Evolutionary conservation across 2,329 filamentous ascomycete species (phyloP).

Genomic region (Microsporum audouinii): DNA sequence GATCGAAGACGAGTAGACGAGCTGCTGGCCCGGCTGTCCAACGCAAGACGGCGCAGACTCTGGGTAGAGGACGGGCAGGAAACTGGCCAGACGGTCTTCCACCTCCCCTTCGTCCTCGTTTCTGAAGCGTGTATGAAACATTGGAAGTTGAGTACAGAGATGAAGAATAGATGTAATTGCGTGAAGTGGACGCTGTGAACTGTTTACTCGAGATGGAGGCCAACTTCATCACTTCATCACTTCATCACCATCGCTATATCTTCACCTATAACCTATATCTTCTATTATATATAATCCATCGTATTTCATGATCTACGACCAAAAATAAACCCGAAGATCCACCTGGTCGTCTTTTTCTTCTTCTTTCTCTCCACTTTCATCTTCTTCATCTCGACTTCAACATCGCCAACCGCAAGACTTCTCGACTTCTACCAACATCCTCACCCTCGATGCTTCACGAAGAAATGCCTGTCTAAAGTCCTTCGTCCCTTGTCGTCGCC

Average conservation of each 20-base stretch:
- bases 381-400: not conserved
- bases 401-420: not conserved
- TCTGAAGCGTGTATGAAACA: slow-evolving; percentile 1
- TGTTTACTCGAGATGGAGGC: no score
- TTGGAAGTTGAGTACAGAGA: not conserved
- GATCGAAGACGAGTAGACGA: slow-evolving; percentile 39
- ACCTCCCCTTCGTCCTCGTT: slow-evolving; percentile 21
- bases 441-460: not conserved
- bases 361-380: not conserved
- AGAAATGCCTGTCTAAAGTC: not conserved
- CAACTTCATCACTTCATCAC: no score
- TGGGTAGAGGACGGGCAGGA: slow-evolving; percentile 45
- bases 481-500: not conserved
- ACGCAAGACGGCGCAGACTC: slow-evolving; percentile 46
- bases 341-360: slow-evolving; percentile 1
- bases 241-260: no score
- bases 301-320: not conserved
- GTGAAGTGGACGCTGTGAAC: no score
- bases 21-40: slow-evolving; percentile 40
- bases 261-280: not conserved
- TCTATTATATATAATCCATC: not conserved
- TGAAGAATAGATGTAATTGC: no score
- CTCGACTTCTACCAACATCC: not conserved
- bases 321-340: slow-evolving; percentile 3
- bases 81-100: slow-evolving; percentile 44